phyloP scores from a whole-genome alignment of 495 filamentous ascomycete genomes.

The Tuber indicum region DNA sequence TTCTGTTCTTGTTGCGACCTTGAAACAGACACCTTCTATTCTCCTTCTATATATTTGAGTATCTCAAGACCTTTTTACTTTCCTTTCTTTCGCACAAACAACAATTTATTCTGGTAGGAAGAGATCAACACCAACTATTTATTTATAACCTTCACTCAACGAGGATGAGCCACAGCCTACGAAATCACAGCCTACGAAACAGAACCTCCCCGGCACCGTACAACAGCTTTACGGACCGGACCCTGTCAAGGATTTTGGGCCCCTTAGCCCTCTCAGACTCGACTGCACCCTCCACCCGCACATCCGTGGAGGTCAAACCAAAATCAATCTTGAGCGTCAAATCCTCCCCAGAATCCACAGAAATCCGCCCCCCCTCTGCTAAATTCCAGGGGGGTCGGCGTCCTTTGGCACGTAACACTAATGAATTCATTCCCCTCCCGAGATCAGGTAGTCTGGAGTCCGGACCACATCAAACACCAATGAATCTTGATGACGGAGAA shows the following conservation, averaged over 20 bases:
- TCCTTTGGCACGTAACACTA: neutral
- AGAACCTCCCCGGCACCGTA: neutral
- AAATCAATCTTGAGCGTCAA: neutral
- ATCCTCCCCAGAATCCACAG: neutral
- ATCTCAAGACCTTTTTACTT: neutral
- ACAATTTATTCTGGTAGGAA: neutral
- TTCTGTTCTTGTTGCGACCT: neutral
- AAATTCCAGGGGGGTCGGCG: neutral
- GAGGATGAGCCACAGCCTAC: neutral
- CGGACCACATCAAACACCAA: neutral
- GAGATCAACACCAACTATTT: neutral
- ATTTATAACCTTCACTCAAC: neutral
- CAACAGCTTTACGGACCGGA: neutral
- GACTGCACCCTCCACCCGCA: neutral
- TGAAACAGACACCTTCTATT: neutral
- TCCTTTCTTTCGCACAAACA: neutral
- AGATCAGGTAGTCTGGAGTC: neutral
- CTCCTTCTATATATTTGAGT: neutral
- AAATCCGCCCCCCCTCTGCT: neutral
- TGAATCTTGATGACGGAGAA: neutral
- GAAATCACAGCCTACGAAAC: neutral
- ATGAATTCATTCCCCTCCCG: neutral
- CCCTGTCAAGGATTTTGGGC: neutral
- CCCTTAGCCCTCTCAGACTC: neutral
- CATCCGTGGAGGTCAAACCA: neutral